phyloP scores from a whole-genome alignment of 768 basidiomycete species.

The Phylloporus scabripes region DNA sequence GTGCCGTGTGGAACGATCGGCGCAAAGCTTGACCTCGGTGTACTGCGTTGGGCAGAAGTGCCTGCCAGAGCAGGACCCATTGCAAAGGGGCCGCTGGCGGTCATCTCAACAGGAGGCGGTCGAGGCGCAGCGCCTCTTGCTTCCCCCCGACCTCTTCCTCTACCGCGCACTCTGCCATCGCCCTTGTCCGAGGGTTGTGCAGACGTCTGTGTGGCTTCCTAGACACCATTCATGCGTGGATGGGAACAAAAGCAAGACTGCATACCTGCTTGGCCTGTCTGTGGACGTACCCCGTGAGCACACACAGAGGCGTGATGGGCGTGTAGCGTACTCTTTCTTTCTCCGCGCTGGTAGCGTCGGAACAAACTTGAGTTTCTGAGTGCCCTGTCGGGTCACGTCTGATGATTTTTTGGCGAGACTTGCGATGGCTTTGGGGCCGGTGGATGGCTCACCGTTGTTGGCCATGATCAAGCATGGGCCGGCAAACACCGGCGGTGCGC shows the following conservation, averaged over 20 bases:
- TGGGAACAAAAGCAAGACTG: constrained; percentile 1
- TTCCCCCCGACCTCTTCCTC: constrained; percentile 49
- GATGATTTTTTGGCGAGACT: constrained; percentile 67
- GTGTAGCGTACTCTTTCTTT: constrained; percentile 68
- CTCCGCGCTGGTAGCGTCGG: constrained; percentile 71
- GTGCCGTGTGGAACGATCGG: constrained; percentile 42
- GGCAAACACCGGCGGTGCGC: not conserved
- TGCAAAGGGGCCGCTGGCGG: constrained; percentile 81
- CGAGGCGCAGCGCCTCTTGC: constrained; percentile 41
- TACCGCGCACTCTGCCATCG: constrained; percentile 45
- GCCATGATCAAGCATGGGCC: constrained; percentile 12
- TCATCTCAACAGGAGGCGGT: constrained; percentile 62
- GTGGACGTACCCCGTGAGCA: constrained; percentile 15
- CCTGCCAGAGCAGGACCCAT: constrained; percentile 76
- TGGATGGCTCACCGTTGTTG: constrained; percentile 14
- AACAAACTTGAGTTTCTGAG: constrained; percentile 75
- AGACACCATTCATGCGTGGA: constrained; percentile 7
- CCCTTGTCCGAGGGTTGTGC: constrained; percentile 33
- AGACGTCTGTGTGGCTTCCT: constrained; percentile 45
- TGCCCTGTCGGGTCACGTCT: constrained; percentile 69
- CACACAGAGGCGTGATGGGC: not conserved
- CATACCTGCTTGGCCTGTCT: constrained; percentile 66
- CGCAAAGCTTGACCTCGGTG: constrained; percentile 53
- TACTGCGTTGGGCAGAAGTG: constrained; percentile 42
- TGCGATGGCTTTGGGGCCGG: constrained; percentile 58